Evolutionary conservation across 2,329 filamentous ascomycete genomes (phyloP).

Genomic region (Aspergillus cejpii): DNA sequence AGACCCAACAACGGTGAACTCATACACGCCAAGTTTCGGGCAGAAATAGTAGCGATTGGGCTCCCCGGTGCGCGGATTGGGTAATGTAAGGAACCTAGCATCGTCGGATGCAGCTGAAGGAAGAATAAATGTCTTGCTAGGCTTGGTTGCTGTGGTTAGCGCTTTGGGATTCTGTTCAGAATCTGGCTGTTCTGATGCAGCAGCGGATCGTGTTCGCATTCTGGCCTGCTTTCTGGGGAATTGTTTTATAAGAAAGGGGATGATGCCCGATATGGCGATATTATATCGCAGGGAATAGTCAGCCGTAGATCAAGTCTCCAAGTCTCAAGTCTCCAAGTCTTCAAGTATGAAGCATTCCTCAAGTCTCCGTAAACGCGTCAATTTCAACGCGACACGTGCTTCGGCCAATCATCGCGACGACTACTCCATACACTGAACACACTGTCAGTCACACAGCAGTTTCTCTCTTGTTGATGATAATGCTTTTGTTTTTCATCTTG

Average conservation of each 20-base stretch:
- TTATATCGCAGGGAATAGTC: background rate
- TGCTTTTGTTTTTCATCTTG: background rate
- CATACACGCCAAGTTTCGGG: conserved; percentile 52
- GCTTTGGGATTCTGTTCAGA: conserved; percentile 18
- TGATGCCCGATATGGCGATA: background rate
- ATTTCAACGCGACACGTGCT: conserved; percentile 25
- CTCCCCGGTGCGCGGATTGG: conserved; percentile 47
- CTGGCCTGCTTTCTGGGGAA: background rate
- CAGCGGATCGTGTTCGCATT: conserved; percentile 26
- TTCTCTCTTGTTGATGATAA: conserved; percentile 6
- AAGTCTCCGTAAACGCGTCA: no score
- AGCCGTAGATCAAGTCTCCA: no score
- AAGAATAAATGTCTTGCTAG: conserved; percentile 51
- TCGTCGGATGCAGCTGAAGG: conserved; percentile 48
- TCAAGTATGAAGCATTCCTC: no score
- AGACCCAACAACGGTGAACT: conserved; percentile 53
- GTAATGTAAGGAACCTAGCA: conserved; percentile 51
- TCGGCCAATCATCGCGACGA: conserved; percentile 22
- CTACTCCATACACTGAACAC: background rate
- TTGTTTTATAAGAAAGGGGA: background rate
- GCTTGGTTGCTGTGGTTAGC: conserved; percentile 22
- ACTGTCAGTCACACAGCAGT: conserved; percentile 3
- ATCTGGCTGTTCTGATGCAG: conserved; percentile 10
- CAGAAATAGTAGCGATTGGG: conserved; percentile 54
- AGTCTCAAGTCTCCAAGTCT: no score